Evolutionary conservation across 2,329 filamentous ascomycete genomes (phyloP).

Genomic region (Phialemonium atrogriseum): DNA sequence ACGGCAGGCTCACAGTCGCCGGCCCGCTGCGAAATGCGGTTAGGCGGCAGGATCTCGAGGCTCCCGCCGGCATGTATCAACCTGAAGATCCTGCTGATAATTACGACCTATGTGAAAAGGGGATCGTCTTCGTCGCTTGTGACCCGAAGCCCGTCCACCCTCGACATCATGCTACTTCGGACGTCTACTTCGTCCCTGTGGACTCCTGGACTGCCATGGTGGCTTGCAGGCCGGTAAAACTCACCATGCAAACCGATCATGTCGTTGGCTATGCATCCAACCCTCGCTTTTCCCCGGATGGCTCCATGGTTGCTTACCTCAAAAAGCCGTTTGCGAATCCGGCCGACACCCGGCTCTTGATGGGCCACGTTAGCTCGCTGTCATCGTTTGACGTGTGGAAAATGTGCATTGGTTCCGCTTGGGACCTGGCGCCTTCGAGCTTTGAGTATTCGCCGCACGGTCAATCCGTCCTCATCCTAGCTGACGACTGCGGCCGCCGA

Average conservation of each 20-base stretch:
- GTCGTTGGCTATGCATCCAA: conserved; percentile 9
- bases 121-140: conserved; percentile 24
- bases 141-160: conserved; percentile 11
- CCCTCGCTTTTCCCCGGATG: conserved; percentile 29
- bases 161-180: conserved; percentile 7
- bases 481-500: conserved; percentile 22
- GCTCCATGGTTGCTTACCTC: conserved; percentile 25
- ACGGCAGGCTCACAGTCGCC: conserved; percentile 19
- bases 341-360: conserved; percentile 19
- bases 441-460: conserved; percentile 27
- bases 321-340: conserved; percentile 14
- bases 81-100: conserved; percentile 11
- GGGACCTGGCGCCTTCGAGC: conserved; percentile 18
- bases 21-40: conserved; percentile 24
- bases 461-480: conserved; percentile 24
- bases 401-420: conserved; percentile 17
- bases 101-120: conserved; percentile 25
- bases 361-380: conserved; percentile 19
- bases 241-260: conserved; percentile 12
- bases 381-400: conserved; percentile 20
- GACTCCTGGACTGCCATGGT: conserved; percentile 20
- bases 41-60: conserved; percentile 20
- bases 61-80: conserved; percentile 19
- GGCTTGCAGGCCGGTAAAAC: conserved; percentile 12
- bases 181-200: conserved; percentile 25